Percentiles rank a stretch among this genome's conserved stretches.
Conservation (phyloP, 495 filamentous ascomycete genomes). For the Hypoxylon rickii region DNA sequence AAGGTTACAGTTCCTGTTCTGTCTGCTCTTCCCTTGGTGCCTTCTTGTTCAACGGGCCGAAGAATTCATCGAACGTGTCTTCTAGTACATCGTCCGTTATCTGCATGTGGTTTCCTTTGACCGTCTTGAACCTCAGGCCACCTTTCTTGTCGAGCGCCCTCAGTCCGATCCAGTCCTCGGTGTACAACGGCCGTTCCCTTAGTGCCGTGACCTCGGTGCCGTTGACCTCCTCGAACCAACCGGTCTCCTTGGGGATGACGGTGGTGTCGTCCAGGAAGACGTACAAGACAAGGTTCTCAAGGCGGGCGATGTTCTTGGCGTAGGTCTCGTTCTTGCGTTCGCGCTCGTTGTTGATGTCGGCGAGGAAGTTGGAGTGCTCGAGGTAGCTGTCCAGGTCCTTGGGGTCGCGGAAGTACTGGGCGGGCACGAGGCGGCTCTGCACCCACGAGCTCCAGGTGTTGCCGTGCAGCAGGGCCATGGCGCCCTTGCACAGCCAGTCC, state of each 20-base stretch:
- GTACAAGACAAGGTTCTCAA: slow-evolving; percentile 87
- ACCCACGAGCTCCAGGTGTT: slow-evolving; percentile 78
- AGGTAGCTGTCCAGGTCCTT: slow-evolving; percentile 73
- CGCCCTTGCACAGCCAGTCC: slow-evolving; percentile 82
- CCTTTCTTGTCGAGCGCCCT: slow-evolving; percentile 79
- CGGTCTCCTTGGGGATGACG: slow-evolving; percentile 87
- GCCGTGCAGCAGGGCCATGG: slow-evolving; percentile 69
- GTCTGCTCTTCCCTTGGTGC: slow-evolving; percentile 21
- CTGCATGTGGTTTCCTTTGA: slow-evolving; percentile 82
- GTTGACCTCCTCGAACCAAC: slow-evolving; percentile 90
- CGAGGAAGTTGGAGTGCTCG: slow-evolving; percentile 86
- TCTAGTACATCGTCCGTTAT: slow-evolving; percentile 68
- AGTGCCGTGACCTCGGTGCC: slow-evolving; percentile 67
- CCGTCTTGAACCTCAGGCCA: slow-evolving; percentile 71
- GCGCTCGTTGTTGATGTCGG: slow-evolving; percentile 98
- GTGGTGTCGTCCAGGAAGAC: slow-evolving; percentile 86
- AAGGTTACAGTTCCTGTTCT: slow-evolving; percentile 32
- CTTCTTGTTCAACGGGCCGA: slow-evolving; percentile 55
- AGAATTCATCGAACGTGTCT: slow-evolving; percentile 73
- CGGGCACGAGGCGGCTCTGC: slow-evolving; percentile 81
- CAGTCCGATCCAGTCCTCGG: slow-evolving; percentile 94
- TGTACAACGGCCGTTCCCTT: slow-evolving; percentile 74
- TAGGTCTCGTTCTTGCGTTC: slow-evolving; percentile 73
- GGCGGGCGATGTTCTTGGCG: slow-evolving; percentile 64
- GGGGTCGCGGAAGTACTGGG: slow-evolving; percentile 91